These are phyloP conservation scores for Paecilomyces dactylethromorphus DNA, from an alignment of 2,329 filamentous ascomycete genomes.

Conservation along the genomic window DNA sequence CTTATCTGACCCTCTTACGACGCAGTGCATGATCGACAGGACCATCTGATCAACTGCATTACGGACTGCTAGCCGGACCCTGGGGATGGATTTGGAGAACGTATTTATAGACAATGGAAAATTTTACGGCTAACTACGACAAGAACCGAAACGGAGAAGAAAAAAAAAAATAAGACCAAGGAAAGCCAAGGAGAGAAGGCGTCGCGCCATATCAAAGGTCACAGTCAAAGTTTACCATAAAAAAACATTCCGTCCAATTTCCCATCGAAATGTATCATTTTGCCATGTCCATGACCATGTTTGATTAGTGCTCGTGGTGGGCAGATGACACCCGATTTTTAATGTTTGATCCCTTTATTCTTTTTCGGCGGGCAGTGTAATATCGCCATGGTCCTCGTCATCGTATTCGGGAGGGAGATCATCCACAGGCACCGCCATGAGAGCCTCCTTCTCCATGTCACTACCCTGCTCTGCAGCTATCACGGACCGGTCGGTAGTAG, in stretches of 20 bases:
- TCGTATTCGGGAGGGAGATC: conserved; percentile 32
- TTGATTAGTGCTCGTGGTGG: neutral
- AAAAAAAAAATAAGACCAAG: neutral
- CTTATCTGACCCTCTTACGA: neutral
- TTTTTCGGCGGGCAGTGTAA: conserved; percentile 20
- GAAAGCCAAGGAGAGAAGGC: neutral
- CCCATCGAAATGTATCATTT: neutral
- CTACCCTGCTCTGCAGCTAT: conserved; percentile 27
- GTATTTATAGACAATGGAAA: neutral
- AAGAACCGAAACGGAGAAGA: neutral
- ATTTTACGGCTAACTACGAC: neutral
- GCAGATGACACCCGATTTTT: neutral
- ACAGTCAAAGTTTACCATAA: conserved; percentile 4
- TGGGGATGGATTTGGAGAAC: neutral
- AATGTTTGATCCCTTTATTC: conserved; percentile 15
- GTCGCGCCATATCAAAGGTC: conserved; percentile 7
- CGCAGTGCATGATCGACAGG: neutral
- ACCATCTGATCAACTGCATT: neutral
- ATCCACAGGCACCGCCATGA: conserved; percentile 27
- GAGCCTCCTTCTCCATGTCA: conserved; percentile 36
- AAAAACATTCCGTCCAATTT: neutral
- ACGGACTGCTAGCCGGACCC: neutral
- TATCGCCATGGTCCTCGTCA: conserved; percentile 22
- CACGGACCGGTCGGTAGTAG: conserved; percentile 17
- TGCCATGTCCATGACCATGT: neutral